Base-by-base conservation (phyloP, 495 filamentous ascomycete genomes). In the Penicillium dipodomyicola region DNA sequence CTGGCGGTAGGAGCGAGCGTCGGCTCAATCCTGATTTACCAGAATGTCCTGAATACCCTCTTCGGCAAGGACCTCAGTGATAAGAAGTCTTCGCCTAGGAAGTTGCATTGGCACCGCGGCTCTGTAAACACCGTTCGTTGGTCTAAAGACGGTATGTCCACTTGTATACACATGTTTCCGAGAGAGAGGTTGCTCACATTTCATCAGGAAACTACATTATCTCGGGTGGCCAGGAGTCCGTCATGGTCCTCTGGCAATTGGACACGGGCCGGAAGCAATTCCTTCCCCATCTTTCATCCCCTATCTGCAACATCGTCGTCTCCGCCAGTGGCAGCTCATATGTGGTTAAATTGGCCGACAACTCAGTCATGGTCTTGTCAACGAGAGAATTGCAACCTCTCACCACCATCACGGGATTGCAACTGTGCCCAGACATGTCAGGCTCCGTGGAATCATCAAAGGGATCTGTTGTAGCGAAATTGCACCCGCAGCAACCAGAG, bases 191-290 rank as follows among this genome's bases (percentile, higher is more conserved):
- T 35, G 44, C 57, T 58, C 23, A 57, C 12, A 8, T 39, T 52
- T 52, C 20, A 42, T 64, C 51, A 96, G 92, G 92, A n/a, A 93
- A 96, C 63, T 98, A 98, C 66, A 69, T 97, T 32, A 86, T 98
- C 32, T 97, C 94, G 40, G 94, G 94, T 56, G 95, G 94, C 10
- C 80, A 83, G 12, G 94, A 97, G 70, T 91, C 90, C 1, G 91
- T 94, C 5, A 74, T 99, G 47, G 89, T 97, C 15, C 72, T 96
- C n/a, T 99, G 92, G 92, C 94, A 99, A 68, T 72, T 97, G 19
- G 90, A 94, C 57, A 96, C 93, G 2, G 84, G 84, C 30, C 84
- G 84, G 57, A 83, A 83, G 61, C 86, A 93, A 62, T 88, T 82
- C 67, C 73, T 99, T 8, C 94, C 94, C 1, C 92, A 99, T 78